Percentiles rank a stretch among this genome's conserved stretches.
Conservation (phyloP, 345 rosid genomes). For the Citrus sinensis region DVS_A1.0 CM039164.1:26087501-26088000, state of each 20-base stretch:
- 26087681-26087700: slow-evolving; percentile 19
- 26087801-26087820: neutral
- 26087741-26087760: slow-evolving; percentile 40
- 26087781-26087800: neutral
- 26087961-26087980: slow-evolving; percentile 70
- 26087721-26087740: slow-evolving; percentile 55
- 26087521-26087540: slow-evolving; percentile 35
- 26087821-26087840: slow-evolving; percentile 28
- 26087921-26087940: slow-evolving; percentile 42
- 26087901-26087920: slow-evolving; percentile 27
- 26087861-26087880: slow-evolving; percentile 71
- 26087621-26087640: slow-evolving; percentile 25
- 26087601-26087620: slow-evolving; percentile 19
- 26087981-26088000: slow-evolving; percentile 48
- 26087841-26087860: slow-evolving; percentile 59
- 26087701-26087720: slow-evolving; percentile 35
- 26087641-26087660: slow-evolving; percentile 19
- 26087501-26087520: slow-evolving; percentile 1
- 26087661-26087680: slow-evolving; percentile 23
- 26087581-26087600: slow-evolving; percentile 18
- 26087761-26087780: neutral
- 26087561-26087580: slow-evolving; percentile 28
- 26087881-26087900: slow-evolving; percentile 35
- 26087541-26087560: slow-evolving; percentile 17
- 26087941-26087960: slow-evolving; percentile 62